Evolutionary conservation across 1,139 yeast genomes (phyloP).

Genomic region (Suhomyces kunorum): DNA sequence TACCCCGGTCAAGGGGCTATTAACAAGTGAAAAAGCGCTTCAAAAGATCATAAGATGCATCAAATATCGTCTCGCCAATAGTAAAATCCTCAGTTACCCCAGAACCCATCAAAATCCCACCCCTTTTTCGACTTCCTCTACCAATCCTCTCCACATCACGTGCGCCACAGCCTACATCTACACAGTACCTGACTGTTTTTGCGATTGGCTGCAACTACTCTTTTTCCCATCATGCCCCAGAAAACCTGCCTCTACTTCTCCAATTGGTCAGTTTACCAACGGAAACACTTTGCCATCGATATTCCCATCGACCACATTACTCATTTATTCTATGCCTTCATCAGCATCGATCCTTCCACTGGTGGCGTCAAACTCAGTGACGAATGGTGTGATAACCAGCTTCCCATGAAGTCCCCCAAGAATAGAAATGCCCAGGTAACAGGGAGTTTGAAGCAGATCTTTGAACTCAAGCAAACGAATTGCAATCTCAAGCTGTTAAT

Average conservation of each 20-base stretch:
- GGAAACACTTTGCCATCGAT: slow-evolving; percentile 64
- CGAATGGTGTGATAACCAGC: slow-evolving; percentile 65
- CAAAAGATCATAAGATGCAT: no score
- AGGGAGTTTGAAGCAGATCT: slow-evolving; percentile 62
- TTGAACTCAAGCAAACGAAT: slow-evolving; percentile 47
- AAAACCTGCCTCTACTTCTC: slow-evolving; percentile 41
- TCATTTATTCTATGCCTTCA: slow-evolving; percentile 77
- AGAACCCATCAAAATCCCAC: no score
- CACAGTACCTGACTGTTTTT: no score
- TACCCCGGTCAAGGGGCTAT: no score
- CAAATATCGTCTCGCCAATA: no score
- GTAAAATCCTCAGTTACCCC: no score
- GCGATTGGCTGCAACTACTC: slow-evolving; percentile 4
- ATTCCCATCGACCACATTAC: slow-evolving; percentile 60
- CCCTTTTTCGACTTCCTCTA: background rate
- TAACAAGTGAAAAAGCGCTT: no score
- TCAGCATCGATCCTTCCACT: slow-evolving; percentile 52
- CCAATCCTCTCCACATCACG: background rate
- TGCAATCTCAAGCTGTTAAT: slow-evolving; percentile 60
- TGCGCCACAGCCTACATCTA: slow-evolving; percentile 1
- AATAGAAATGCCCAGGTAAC: slow-evolving; percentile 21
- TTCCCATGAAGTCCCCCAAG: slow-evolving; percentile 35
- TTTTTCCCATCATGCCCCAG: slow-evolving; percentile 1
- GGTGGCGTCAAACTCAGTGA: slow-evolving; percentile 62
- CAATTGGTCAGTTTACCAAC: slow-evolving; percentile 73